These are phyloP conservation scores for Diaporthe citri DNA, from an alignment of 2,329 filamentous ascomycete genomes.

Conservation along the genomic window DNA sequence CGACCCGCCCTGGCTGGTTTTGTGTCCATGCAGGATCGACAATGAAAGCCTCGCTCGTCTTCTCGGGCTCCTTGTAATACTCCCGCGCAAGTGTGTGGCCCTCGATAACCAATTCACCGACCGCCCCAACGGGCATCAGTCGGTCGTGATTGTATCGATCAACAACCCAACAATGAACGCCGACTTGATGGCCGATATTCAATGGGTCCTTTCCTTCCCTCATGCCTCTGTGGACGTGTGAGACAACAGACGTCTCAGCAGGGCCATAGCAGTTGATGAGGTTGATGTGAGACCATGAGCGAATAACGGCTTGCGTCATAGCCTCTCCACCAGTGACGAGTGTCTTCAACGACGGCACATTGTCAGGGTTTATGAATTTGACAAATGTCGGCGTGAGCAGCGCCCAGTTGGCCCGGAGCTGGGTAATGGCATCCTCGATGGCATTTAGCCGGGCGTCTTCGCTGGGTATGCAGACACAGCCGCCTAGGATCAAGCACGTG, in stretches of 20 bases:
- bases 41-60: conserved; percentile 38
- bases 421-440: conserved; percentile 47
- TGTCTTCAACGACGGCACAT: conserved; percentile 36
- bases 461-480: conserved; percentile 30
- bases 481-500: conserved; percentile 55
- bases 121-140: conserved; percentile 44
- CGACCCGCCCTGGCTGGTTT: not conserved
- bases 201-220: not conserved
- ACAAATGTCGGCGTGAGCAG: conserved; percentile 46
- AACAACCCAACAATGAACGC: conserved; percentile 41
- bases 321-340: conserved; percentile 44
- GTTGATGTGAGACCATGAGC: conserved; percentile 36
- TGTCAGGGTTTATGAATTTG: conserved; percentile 40
- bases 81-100: conserved; percentile 55
- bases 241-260: conserved; percentile 36
- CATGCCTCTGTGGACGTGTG: conserved; percentile 19
- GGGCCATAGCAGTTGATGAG: conserved; percentile 43
- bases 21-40: not conserved
- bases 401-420: conserved; percentile 41
- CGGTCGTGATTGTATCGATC: conserved; percentile 40
- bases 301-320: conserved; percentile 38
- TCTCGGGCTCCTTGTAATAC: conserved; percentile 38
- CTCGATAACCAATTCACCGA: conserved; percentile 51
- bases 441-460: conserved; percentile 52
- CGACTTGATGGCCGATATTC: conserved; percentile 10